phyloP scores from a whole-genome alignment of 345 rosid species.

The Brassica carinata region DNA sequence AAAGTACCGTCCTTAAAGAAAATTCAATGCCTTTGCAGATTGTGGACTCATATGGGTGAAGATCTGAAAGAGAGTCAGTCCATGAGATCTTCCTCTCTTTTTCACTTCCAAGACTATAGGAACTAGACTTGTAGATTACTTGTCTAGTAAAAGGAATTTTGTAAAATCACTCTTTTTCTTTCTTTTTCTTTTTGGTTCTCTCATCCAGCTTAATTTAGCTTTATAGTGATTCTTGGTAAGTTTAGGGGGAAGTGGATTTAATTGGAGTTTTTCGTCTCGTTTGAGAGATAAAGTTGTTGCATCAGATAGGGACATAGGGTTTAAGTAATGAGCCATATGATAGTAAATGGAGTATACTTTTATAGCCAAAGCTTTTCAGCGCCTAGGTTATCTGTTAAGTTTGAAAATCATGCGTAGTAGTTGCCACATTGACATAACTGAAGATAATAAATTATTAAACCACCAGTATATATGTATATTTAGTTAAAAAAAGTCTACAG shows the following conservation, averaged over 20 bases:
- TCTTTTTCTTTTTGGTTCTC: not conserved
- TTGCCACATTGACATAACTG: no score
- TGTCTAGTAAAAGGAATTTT: not conserved
- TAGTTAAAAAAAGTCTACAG: not conserved
- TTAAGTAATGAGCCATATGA: slow-evolving; percentile 25
- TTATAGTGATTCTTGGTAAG: slow-evolving; percentile 38
- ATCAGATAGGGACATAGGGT: not conserved
- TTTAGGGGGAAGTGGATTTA: slow-evolving; percentile 34
- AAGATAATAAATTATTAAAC: no score
- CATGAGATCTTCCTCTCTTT: slow-evolving; percentile 26
- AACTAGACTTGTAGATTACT: slow-evolving; percentile 32
- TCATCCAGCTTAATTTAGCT: slow-evolving; percentile 24
- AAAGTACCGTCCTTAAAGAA: slow-evolving; percentile 65
- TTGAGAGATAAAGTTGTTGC: slow-evolving; percentile 33
- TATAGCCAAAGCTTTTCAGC: no score
- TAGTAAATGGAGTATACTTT: no score
- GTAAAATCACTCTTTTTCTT: not conserved
- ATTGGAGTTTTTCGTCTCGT: slow-evolving; percentile 18
- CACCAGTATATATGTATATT: no score
- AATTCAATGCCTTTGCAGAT: not conserved
- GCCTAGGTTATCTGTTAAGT: no score
- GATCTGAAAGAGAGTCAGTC: slow-evolving; percentile 29
- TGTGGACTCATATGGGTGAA: not conserved
- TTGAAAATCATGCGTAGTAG: no score
- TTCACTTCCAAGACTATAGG: slow-evolving; percentile 34